Evolutionary conservation across 306 rosid species (phyloP).

Genomic region (Cucumis sativus): Cucumber_9930_V3 NC_026657.2:6708001-6708500

Average conservation of each 20-base stretch:
- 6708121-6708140: neutral
- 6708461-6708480: neutral
- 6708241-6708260: neutral
- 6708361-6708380: slow-evolving; percentile 54
- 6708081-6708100: neutral
- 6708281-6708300: slow-evolving; percentile 94
- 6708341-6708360: slow-evolving; percentile 99
- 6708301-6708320: slow-evolving; percentile 98
- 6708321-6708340: slow-evolving; percentile 99
- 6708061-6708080: neutral
- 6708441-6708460: neutral
- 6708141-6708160: neutral
- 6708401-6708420: neutral
- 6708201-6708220: neutral
- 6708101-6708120: neutral
- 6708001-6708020: neutral
- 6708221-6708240: neutral
- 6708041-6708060: neutral
- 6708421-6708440: neutral
- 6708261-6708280: slow-evolving; percentile 61
- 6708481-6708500: neutral
- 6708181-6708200: neutral
- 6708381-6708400: neutral
- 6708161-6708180: neutral
- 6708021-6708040: neutral